Base-by-base conservation (phyloP, 2,329 filamentous ascomycete species). In the Talaromyces albobiverticillius region DNA sequence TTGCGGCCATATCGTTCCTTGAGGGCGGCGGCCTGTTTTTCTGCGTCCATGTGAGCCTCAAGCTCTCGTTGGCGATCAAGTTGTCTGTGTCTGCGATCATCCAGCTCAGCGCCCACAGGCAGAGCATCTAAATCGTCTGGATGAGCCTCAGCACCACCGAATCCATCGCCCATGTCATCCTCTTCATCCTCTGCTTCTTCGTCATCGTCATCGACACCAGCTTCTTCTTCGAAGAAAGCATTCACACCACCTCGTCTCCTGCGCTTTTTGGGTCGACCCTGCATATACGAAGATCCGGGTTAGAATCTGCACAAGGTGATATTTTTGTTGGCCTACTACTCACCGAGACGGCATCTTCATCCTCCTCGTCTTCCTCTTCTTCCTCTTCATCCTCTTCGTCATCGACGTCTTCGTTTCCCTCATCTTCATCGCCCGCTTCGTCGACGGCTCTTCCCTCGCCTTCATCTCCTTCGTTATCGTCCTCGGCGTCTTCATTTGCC, bases 181-280 rank as follows among this genome's bases (percentile, higher is more conserved):
- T 95, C 90, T 62, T 96, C 93, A 49, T 95, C 90, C 60, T 95
- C 90, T 58, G 89, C 89, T 61, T 83, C 87, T 63, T 96, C 91
- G 64, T 95, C 91, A 60, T 95, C 86, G 56, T 89, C 94, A 67
- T 97, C 94, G 62, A 99, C 94, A 75, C 96, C 94, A 70, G 94
- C 94, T 79, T 99, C 94, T 66, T 93, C 90, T 84, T 99, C 94
- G 75, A 96, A 96, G 66, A 88, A 86, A 63, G 90, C 89, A 59
- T 90, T 84, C 60, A 82, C 82, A 60, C 88, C 85, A 69, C 53
- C 53, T 29, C 84, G 84, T 70, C 86, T 87, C 67, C 80, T 75
- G 55, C 92, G 88, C 73, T 97, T 97, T 64, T 88, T 83, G 54
- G 89, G 89, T 66, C 90, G 84, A 55, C 80, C 81, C 81, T 86